Evolutionary conservation across 2,329 filamentous ascomycete species (phyloP).

Genomic region (Claviceps digitariae): DNA sequence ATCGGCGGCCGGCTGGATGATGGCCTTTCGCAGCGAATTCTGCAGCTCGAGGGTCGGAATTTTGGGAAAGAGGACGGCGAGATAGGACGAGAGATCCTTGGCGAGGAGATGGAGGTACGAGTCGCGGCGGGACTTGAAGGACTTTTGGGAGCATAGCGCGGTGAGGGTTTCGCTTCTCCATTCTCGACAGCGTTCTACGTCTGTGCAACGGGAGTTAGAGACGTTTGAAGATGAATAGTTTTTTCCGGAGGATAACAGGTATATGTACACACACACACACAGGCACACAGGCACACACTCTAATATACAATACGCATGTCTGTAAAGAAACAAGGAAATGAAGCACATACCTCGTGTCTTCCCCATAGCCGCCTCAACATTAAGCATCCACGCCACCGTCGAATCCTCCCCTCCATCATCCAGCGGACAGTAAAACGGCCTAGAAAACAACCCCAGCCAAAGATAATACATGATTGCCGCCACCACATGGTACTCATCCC

Average conservation of each 20-base stretch:
- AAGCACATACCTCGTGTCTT: constrained; percentile 10
- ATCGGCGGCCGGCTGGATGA: constrained; percentile 23
- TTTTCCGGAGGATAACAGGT: neutral
- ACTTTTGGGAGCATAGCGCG: constrained; percentile 18
- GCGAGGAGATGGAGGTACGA: constrained; percentile 17
- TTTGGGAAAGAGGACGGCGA: constrained; percentile 18
- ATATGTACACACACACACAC: neutral
- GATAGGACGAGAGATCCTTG: constrained; percentile 20
- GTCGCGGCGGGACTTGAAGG: constrained; percentile 17
- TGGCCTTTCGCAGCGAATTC: constrained; percentile 17
- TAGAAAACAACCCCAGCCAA: constrained; percentile 21
- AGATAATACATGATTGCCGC: constrained; percentile 25
- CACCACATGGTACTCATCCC: constrained; percentile 23
- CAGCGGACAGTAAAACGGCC: constrained; percentile 23
- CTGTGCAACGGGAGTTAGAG: constrained; percentile 9
- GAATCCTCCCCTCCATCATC: constrained; percentile 18
- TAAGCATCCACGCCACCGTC: constrained; percentile 20
- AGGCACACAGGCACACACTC: neutral
- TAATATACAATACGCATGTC: neutral
- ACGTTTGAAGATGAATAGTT: neutral
- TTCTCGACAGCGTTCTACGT: constrained; percentile 20
- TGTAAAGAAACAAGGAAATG: neutral
- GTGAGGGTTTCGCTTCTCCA: constrained; percentile 25
- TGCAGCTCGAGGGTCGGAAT: constrained; percentile 16
- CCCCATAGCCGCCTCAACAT: constrained; percentile 19